Evolutionary conservation across 139 green algal species (phyloP), one percentile per base, ranked within the genome.

Genomic region (Chlorella sp.): DNA sequence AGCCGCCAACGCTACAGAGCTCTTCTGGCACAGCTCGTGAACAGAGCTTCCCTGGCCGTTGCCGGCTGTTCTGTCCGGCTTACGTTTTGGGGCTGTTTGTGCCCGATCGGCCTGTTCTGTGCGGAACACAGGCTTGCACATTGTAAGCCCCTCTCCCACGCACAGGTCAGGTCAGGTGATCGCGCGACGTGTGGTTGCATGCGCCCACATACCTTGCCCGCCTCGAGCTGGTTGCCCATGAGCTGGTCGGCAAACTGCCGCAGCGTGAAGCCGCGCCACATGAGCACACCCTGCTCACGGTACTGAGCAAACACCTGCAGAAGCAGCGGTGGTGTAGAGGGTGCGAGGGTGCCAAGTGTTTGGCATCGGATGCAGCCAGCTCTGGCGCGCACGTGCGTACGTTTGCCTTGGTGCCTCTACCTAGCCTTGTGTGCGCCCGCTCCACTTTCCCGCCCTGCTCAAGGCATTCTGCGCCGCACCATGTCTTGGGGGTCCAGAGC

Each of bases 211-310:
- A 64, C 67, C 67, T 95, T 95, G 42, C 88, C 90, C 34, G 77
- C 74, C 35, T 96, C 94, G 14, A 80, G 72, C 27, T 62, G 66
- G 78, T 94, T 97, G 62, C 91, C 91, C 35, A 79, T 60, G 20
- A 84, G 67, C 79, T 97, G 93, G 73, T 98, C 67, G 0, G 94
- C 93, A 82, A 97, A 96, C 49, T 97, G 75, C 32, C 84, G 64
- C 20, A 94, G 65, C 1, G 84, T 84, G 80, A 91, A 95, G 3
- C 94, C 94, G 2, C 94, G 85, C 88, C 91, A 97, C 72, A 98
- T 74, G 62, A 98, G 82, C 42, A 94, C 92, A 5, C 93, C 94
- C 35, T 96, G 91, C 83, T 98, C 93, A 0, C 93, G 80, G 76
- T 98, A 98, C 84, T 98, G 93, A 64, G 26, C 26, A 27, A 64